phyloP scores from a whole-genome alignment of 2,329 filamentous ascomycete species.

The Rhynchosporium graminicola region DNA sequence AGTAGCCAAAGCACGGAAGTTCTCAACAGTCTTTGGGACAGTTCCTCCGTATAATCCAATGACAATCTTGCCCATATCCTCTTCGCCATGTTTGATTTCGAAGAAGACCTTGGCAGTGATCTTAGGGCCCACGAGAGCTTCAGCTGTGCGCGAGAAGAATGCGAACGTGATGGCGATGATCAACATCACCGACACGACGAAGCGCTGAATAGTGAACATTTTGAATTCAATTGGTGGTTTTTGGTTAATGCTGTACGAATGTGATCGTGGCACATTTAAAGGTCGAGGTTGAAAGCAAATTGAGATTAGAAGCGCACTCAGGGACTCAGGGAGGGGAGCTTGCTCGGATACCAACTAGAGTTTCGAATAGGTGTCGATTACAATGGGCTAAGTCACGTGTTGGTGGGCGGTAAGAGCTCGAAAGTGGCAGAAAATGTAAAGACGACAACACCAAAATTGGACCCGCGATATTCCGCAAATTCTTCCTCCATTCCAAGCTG shows the following conservation, averaged over 20 bases:
- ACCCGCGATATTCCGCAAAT: not conserved
- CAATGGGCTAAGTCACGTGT: conserved; percentile 31
- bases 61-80: conserved; percentile 72
- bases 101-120: conserved; percentile 96
- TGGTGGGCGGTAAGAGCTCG: conserved; percentile 17
- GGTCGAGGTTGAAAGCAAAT: conserved; percentile 5
- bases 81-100: conserved; percentile 76
- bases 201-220: conserved; percentile 75
- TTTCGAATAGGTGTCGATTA: conserved; percentile 39
- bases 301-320: not conserved
- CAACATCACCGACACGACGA: conserved; percentile 72
- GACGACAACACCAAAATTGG: conserved; percentile 18
- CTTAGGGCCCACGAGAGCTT: conserved; percentile 84
- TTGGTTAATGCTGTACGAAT: conserved; percentile 13
- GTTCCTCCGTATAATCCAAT: conserved; percentile 88
- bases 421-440: conserved; percentile 17
- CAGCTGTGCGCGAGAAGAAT: conserved; percentile 72
- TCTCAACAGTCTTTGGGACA: conserved; percentile 72
- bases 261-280: conserved; percentile 19
- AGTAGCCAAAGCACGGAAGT: conserved; percentile 79
- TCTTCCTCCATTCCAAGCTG: conserved; percentile 6
- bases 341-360: conserved; percentile 20
- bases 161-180: conserved; percentile 74
- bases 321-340: not conserved
- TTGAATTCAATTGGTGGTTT: conserved; percentile 42